Base-by-base conservation (phyloP, 1,139 yeast genomes). In the Taphrina pruni region DNA sequence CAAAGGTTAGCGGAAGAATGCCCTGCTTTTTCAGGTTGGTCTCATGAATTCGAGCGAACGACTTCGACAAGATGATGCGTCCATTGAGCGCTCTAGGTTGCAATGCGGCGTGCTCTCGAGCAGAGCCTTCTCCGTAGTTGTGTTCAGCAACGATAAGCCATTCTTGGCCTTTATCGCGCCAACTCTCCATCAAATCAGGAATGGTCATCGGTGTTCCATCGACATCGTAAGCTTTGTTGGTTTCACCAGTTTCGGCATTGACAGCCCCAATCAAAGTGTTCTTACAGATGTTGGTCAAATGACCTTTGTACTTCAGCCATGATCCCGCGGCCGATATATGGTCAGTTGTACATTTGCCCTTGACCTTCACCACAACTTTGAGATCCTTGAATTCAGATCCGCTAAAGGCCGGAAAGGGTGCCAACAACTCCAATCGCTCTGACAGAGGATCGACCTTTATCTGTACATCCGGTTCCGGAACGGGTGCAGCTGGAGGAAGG, bases 251-350 rank as follows among this genome's bases (percentile, higher is more conserved):
- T 81, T 93, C 99, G 78, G 90, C 90, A 79, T 94, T 94, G 72
- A 90, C 96, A 17, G 99, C 99, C 73, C 99, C 99, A 76, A 94
- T 94, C 75, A 94, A 84, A 7, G 98, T 93, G 82, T 94, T 94
- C 82, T 94, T 86, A 14, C 97, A 90, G 74, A 94, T 94, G 80
- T 94, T 94, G 78, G 93, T 97, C 76, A 94, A 84, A 78, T 94
- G 99, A 21, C 99, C 99, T 82, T 94, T 94, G 82, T 94, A 94
- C 82, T 94, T 94, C 80, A 94, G 86, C 99, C 99, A 94, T n/a
- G 88, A 95, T 77, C 99, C 99, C 48, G 99, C 99, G 55, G 98
- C 98, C 38, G 97, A 92, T 75, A 94, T 94, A 78, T 94, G 99
- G 80, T 94, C 99, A 54, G 99, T 94, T 60, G 99, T 94, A 83